Evolutionary conservation across 257 asterid species (phyloP).

Genomic region (Lycium ferocissimum): DNA sequence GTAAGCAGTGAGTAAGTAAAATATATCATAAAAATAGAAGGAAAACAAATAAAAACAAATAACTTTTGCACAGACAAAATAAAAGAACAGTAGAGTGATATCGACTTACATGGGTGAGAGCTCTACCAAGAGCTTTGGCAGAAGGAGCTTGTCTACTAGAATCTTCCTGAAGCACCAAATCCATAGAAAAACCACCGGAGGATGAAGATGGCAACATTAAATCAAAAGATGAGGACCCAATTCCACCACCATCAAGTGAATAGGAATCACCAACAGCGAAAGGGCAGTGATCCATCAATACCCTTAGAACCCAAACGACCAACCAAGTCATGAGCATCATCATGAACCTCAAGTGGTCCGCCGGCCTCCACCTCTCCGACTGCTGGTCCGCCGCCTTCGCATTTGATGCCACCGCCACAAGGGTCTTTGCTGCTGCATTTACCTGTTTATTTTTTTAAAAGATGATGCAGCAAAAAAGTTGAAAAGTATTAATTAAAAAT

Average conservation of each 20-base stretch:
- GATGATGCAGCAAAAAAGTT: too few species aligned
- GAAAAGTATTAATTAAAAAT: too few species aligned
- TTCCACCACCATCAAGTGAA: not conserved
- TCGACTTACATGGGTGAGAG: conserved; percentile 43
- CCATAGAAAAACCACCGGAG: conserved; percentile 12
- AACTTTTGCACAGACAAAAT: not conserved
- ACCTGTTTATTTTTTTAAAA: not conserved
- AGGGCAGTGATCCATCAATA: conserved; percentile 45
- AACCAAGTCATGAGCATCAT: conserved; percentile 44
- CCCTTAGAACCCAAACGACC: conserved; percentile 42
- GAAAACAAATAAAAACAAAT: not conserved
- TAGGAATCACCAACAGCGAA: not conserved
- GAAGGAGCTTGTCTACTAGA: conserved; percentile 31
- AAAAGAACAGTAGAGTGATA: not conserved
- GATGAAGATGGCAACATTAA: not conserved
- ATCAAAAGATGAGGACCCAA: not conserved
- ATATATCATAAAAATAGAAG: not conserved
- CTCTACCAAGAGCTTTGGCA: conserved; percentile 42
- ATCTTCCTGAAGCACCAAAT: conserved; percentile 30
- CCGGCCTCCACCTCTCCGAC: conserved; percentile 36
- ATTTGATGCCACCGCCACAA: conserved; percentile 41
- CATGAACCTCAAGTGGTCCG: conserved; percentile 43
- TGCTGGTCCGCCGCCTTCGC: conserved; percentile 13
- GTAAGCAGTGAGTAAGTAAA: not conserved
- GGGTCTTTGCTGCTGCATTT: conserved; percentile 46